Evolutionary conservation across 2,329 filamentous ascomycete species (phyloP).

Genomic region (Aureobasidium sp.): DNA sequence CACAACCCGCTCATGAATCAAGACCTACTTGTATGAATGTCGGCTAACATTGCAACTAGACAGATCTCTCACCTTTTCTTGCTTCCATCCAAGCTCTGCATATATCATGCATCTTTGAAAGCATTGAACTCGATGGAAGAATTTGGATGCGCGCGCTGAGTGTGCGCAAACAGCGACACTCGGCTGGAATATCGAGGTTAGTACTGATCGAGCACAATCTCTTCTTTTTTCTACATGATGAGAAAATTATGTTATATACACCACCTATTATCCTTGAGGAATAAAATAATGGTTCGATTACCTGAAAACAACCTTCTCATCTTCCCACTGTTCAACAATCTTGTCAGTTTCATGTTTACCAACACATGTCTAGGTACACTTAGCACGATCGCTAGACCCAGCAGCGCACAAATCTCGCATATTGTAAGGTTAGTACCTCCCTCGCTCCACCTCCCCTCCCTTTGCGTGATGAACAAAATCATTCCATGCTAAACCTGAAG

Average conservation of each 20-base stretch:
- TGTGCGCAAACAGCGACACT: neutral
- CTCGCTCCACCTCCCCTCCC: neutral
- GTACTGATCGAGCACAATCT: neutral
- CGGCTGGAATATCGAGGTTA: neutral
- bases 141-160: neutral
- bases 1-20: slow-evolving; percentile 2
- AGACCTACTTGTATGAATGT: slow-evolving; percentile 8
- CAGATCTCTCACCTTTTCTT: neutral
- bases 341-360: slow-evolving; percentile 6
- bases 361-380: slow-evolving; percentile 2
- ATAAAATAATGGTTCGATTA: slow-evolving; percentile 40
- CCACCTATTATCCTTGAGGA: slow-evolving; percentile 40
- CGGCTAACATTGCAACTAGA: slow-evolving; percentile 10
- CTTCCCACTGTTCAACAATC: neutral
- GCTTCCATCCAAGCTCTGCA: slow-evolving; percentile 2
- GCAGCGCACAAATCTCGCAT: neutral
- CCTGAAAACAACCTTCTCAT: slow-evolving; percentile 26
- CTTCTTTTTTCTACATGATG: slow-evolving; percentile 29
- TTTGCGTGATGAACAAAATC: slow-evolving; percentile 54
- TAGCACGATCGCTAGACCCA: neutral
- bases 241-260: slow-evolving; percentile 41
- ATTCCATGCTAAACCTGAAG: slow-evolving; percentile 77
- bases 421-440: slow-evolving; percentile 1
- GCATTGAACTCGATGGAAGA: neutral
- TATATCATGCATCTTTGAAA: slow-evolving; percentile 12